Evolutionary conservation across 78 protist genomes (phyloP).

Genomic region (Cavenderia fasciculata): DNA sequence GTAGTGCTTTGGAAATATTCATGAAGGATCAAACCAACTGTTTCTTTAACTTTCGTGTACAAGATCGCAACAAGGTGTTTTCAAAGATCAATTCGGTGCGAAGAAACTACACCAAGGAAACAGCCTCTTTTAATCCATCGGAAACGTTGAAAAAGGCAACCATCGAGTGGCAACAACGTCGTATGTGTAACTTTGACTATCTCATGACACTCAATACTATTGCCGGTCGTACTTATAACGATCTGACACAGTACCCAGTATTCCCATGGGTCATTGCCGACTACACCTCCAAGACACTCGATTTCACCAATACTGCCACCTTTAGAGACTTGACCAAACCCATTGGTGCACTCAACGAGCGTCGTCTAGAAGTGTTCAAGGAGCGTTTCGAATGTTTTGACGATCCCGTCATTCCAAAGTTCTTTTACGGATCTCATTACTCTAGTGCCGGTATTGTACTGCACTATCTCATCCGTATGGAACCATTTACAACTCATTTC

Average conservation of each 20-base stretch:
- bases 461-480: constrained; percentile 92
- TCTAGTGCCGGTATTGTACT: constrained; percentile 86
- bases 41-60: constrained; percentile 64
- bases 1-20: constrained; percentile 83
- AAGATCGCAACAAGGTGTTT: constrained; percentile 17
- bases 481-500: constrained; percentile 94
- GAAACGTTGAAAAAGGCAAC: constrained; percentile 58
- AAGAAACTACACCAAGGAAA: neutral
- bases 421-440: constrained; percentile 88
- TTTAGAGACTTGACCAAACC: constrained; percentile 91
- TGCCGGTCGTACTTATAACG: constrained; percentile 91
- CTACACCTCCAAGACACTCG: constrained; percentile 57
- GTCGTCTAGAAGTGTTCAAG: constrained; percentile 53
- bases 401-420: constrained; percentile 84
- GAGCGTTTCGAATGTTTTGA: constrained; percentile 80
- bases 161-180: constrained; percentile 66
- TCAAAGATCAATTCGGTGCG: constrained; percentile 17
- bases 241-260: constrained; percentile 96
- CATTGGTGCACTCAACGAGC: constrained; percentile 87
- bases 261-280: constrained; percentile 95
- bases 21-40: constrained; percentile 70
- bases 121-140: constrained; percentile 4
- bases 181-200: constrained; percentile 87
- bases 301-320: constrained; percentile 74
- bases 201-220: constrained; percentile 88